phyloP scores from a whole-genome alignment of 164 flowering plant species.

The Cinnamomum chago region DNA sequence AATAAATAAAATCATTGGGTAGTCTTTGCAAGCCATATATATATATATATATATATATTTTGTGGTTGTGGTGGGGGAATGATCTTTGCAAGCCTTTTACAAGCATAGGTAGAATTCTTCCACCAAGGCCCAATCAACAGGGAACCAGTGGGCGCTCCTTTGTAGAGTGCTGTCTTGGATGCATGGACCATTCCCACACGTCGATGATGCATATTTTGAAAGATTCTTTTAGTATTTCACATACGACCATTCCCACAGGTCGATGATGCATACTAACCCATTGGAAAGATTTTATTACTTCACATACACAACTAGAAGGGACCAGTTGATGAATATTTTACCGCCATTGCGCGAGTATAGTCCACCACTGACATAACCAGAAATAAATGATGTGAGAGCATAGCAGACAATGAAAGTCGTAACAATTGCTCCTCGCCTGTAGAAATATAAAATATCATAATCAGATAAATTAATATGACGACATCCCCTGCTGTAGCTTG shows the following conservation, averaged over 20 bases:
- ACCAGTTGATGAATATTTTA: slow-evolving; percentile 26
- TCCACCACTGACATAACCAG: slow-evolving; percentile 97
- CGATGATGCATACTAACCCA: background rate
- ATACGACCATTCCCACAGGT: background rate
- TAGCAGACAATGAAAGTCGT: slow-evolving; percentile 95
- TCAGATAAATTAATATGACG: background rate
- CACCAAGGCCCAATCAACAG: too few relatives aligned
- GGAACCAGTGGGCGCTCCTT: background rate
- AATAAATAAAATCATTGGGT: too few relatives aligned
- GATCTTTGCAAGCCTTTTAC: too few relatives aligned
- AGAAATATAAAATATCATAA: background rate
- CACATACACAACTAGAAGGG: background rate
- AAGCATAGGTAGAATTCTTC: too few relatives aligned
- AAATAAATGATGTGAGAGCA: slow-evolving; percentile 93
- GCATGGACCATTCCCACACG: background rate
- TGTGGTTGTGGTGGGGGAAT: too few relatives aligned
- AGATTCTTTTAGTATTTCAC: background rate
- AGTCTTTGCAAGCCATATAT: too few relatives aligned
- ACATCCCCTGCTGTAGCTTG: too few relatives aligned
- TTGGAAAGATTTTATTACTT: background rate
- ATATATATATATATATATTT: too few relatives aligned
- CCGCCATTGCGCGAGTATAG: slow-evolving; percentile 98
- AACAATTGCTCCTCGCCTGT: slow-evolving; percentile 97
- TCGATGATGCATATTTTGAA: background rate
- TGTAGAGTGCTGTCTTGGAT: background rate